Conservation (phyloP, 768 basidiomycete species). For the Melanogaster broomeanus region DNA sequence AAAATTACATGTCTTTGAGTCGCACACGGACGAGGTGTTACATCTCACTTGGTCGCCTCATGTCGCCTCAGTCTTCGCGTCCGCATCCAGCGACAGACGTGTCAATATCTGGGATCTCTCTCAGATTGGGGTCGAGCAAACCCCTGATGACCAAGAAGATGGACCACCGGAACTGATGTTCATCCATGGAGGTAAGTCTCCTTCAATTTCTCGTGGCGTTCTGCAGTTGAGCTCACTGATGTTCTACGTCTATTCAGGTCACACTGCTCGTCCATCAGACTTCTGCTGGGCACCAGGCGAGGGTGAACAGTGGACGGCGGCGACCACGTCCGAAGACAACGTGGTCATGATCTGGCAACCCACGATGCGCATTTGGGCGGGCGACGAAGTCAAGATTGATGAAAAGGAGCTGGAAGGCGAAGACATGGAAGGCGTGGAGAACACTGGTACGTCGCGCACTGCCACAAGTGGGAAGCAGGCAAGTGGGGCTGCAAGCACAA, state of each 20-base stretch:
- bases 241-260: conserved; percentile 50
- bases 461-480: conserved; percentile 17
- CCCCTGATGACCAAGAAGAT: conserved; percentile 97
- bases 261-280: conserved; percentile 89
- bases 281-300: conserved; percentile 92
- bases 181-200: conserved; percentile 86
- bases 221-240: conserved; percentile 6
- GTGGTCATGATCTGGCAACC: conserved; percentile 98
- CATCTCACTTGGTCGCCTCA: conserved; percentile 96
- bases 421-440: conserved; percentile 75
- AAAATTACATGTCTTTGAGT: conserved; percentile 88
- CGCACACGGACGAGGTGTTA: conserved; percentile 93
- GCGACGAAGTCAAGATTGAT: conserved; percentile 82
- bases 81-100: conserved; percentile 89
- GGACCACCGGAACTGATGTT: conserved; percentile 97
- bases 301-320: conserved; percentile 81
- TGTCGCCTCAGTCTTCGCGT: conserved; percentile 89
- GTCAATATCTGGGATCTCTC: conserved; percentile 95
- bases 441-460: conserved; percentile 22
- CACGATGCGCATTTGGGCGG: conserved; percentile 91
- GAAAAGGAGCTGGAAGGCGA: conserved; percentile 84
- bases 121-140: conserved; percentile 92
- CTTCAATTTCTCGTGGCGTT: background rate
- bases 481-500: conserved; percentile 42
- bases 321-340: conserved; percentile 95